Percentiles rank a stretch among this genome's conserved stretches.
These are phyloP conservation scores for Diaporthe vaccinii DNA, from an alignment of 2,329 filamentous ascomycete genomes.

Conservation along the genomic window DNA sequence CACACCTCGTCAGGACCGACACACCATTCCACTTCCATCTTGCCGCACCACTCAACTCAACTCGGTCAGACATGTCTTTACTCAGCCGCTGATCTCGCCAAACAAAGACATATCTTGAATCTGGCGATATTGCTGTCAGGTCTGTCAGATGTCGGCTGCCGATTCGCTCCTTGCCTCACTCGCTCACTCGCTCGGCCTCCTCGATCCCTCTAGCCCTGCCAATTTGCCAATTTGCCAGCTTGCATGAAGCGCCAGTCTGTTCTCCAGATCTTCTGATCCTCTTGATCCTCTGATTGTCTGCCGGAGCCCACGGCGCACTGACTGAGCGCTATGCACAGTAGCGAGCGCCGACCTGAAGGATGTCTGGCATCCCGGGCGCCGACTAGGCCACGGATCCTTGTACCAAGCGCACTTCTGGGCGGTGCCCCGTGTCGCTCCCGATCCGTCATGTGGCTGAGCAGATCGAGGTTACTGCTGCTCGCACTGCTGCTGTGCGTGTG, in stretches of 20 bases:
- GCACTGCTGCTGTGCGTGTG: not conserved
- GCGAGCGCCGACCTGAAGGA: slow-evolving; percentile 25
- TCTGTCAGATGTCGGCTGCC: slow-evolving; percentile 4
- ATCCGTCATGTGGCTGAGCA: slow-evolving; percentile 21
- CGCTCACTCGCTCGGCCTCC: not conserved
- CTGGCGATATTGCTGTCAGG: slow-evolving; percentile 20
- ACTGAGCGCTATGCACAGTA: slow-evolving; percentile 6
- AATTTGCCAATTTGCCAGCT: not conserved
- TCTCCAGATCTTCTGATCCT: slow-evolving; percentile 16
- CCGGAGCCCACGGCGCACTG: not conserved
- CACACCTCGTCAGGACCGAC: not conserved
- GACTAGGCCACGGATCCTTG: slow-evolving; percentile 1
- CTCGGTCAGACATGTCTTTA: slow-evolving; percentile 12
- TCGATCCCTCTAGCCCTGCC: slow-evolving; percentile 5
- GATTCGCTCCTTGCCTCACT: not conserved
- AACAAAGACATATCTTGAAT: slow-evolving; percentile 17
- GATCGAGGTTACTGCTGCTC: slow-evolving; percentile 4
- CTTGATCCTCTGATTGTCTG: slow-evolving; percentile 13
- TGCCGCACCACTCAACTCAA: not conserved
- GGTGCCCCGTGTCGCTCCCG: not conserved
- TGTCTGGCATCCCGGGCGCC: slow-evolving; percentile 9
- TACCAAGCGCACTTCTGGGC: not conserved
- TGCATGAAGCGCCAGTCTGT: not conserved
- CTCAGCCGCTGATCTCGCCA: slow-evolving; percentile 29
- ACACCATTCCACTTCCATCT: slow-evolving; percentile 19